Evolutionary conservation across 345 rosid genomes (phyloP), one percentile per base, ranked within the genome.

Genomic region (Acer saccharum): DNA sequence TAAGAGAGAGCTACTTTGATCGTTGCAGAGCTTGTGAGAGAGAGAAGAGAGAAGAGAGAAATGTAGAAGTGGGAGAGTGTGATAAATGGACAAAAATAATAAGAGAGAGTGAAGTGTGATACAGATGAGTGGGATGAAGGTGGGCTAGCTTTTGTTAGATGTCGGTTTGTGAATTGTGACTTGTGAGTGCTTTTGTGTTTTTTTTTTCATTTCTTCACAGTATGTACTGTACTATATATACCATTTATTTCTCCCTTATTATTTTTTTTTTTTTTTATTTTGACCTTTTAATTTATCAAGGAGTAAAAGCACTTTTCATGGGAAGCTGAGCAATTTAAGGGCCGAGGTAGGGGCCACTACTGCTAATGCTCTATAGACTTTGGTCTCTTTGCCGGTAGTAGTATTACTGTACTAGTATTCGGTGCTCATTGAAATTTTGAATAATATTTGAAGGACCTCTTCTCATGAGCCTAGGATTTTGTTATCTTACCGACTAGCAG

Each of bases 1-100:
- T 8, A 23, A 60, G 61, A 57, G n/a, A 71, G 78, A 74, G 54
- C 10, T 32, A 32, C 35, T 32, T 32, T 32, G 5, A 32, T 7
- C 7, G 46, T 43, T 43, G 46, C 46, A 43, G 10, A 0, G 46
- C 46, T 43, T 43, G 46, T 3, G 67, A 41, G 21, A 71, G 79
- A 77, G 52, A 9, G 75, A 3, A 58, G 65, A 76, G 80, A 57
- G 58, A 27, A 74, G 41, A 63, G 21, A 2, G 77, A 57, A 64
- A 78, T 41, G 75, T 58, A 43, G 48, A 43, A 27, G n/a, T 52
- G 70, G 60, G 18, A 44, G 77, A 18, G 4, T 9, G 70, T 17
- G 62, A 64, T 46, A 74, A 11, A 70, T 10, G 55, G 68, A 44
- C 69, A 73, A 62, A 62, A 25, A 25, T 25, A 27, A 32, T 18